phyloP scores from a whole-genome alignment of 495 filamentous ascomycete species.

The Penicillium mononematosum region DNA sequence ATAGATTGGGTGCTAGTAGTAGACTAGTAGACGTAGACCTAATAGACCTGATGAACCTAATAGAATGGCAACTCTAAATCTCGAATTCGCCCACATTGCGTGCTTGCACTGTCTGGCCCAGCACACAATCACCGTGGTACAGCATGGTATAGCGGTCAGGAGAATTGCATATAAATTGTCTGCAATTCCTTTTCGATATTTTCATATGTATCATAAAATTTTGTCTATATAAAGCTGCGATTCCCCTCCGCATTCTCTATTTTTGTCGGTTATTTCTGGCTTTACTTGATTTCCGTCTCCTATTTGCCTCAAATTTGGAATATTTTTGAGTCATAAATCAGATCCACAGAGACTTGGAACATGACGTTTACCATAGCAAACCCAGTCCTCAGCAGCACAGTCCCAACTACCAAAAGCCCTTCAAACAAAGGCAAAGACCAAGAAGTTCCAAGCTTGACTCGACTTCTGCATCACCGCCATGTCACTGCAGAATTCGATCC shows the following conservation, averaged over 20 bases:
- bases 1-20: no score
- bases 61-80: background rate
- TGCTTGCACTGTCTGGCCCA: background rate
- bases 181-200: background rate
- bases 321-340: background rate
- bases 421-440: background rate
- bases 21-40: no score
- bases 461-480: conserved; percentile 31
- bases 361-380: conserved; percentile 17
- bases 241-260: background rate
- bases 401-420: background rate
- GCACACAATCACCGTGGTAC: conserved; percentile 9
- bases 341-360: background rate
- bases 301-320: background rate
- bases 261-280: no score
- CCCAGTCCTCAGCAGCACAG: conserved; percentile 1
- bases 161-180: background rate
- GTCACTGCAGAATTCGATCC: conserved; percentile 37
- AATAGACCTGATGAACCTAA: no score
- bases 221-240: background rate
- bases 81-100: conserved; percentile 5
- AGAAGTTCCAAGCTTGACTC: conserved; percentile 2
- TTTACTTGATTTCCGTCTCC: background rate
- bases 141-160: conserved; percentile 8
- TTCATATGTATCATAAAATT: background rate